phyloP scores from a whole-genome alignment of 495 filamentous ascomycete genomes.

The Aspergillus egyptiacus region DNA sequence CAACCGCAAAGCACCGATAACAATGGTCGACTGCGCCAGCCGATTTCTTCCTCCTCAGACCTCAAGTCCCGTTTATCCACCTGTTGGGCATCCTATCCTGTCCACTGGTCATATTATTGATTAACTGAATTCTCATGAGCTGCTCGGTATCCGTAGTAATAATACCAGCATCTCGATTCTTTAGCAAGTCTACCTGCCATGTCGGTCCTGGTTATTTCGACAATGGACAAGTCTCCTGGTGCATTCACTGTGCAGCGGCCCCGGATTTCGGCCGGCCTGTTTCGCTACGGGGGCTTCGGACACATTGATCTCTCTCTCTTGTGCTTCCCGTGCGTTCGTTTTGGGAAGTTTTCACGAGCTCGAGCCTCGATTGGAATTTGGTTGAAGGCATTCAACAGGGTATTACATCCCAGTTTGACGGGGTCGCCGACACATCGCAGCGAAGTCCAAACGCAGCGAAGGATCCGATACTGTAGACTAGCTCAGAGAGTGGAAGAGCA shows the following conservation, averaged over 20 bases:
- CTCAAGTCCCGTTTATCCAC: not conserved
- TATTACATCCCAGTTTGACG: not conserved
- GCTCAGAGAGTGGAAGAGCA: not conserved
- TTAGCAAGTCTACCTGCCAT: no score
- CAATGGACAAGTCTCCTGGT: not conserved
- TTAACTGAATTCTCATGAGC: no score
- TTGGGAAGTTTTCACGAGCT: no score
- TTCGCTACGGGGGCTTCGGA: not conserved
- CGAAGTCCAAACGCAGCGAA: not conserved
- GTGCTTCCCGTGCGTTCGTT: no score
- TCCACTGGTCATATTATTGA: no score
- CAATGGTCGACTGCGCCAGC: conserved; percentile 5
- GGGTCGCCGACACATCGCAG: not conserved
- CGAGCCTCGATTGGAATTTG: no score
- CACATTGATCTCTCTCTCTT: not conserved
- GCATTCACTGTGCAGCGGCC: not conserved
- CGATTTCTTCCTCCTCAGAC: not conserved
- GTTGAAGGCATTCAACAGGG: no score
- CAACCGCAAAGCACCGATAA: not conserved
- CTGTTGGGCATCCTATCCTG: not conserved
- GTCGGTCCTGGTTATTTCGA: conserved; percentile 10
- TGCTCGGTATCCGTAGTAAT: no score
- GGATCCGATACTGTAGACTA: no score
- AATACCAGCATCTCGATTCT: no score
- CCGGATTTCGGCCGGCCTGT: not conserved